Conservation (phyloP, 78 protist genomes). For the Dictyostelium citrinum region DNA sequence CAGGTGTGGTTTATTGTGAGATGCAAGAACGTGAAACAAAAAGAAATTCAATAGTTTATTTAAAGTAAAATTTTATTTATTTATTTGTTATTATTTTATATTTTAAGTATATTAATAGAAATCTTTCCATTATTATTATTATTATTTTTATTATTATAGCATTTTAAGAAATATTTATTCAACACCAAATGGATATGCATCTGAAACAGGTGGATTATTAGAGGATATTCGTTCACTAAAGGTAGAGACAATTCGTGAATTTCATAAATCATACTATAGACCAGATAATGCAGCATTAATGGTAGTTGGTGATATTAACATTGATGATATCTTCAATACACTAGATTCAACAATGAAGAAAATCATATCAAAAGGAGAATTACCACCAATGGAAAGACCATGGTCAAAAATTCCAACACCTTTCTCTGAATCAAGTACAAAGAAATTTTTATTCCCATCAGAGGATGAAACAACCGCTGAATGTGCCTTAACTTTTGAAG, state of each 20-base stretch:
- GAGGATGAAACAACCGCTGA: slow-evolving; percentile 44
- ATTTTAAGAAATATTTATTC: neutral
- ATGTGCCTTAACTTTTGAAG: neutral
- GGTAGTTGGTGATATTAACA: slow-evolving; percentile 47
- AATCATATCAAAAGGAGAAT: neutral
- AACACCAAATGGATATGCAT: neutral
- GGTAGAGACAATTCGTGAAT: slow-evolving; percentile 42
- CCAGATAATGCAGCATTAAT: slow-evolving; percentile 42
- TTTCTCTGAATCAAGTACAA: neutral
- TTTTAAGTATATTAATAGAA: too few relatives aligned
- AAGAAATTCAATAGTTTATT: neutral
- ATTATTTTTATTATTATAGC: neutral
- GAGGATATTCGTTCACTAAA: slow-evolving; percentile 21
- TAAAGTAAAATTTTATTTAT: neutral
- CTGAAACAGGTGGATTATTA: slow-evolving; percentile 71
- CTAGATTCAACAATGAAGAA: slow-evolving; percentile 22
- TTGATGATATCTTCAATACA: slow-evolving; percentile 4
- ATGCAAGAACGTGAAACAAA: slow-evolving; percentile 68
- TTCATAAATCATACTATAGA: slow-evolving; percentile 56
- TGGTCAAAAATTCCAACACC: neutral
- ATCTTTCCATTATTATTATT: neutral
- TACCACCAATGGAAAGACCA: slow-evolving; percentile 31
- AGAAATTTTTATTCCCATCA: slow-evolving; percentile 17
- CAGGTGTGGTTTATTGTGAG: slow-evolving; percentile 82
- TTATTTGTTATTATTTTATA: too few relatives aligned